Evolutionary conservation across 2,329 filamentous ascomycete species (phyloP).

Genomic region (Colletotrichum lindemuthianum): DNA sequence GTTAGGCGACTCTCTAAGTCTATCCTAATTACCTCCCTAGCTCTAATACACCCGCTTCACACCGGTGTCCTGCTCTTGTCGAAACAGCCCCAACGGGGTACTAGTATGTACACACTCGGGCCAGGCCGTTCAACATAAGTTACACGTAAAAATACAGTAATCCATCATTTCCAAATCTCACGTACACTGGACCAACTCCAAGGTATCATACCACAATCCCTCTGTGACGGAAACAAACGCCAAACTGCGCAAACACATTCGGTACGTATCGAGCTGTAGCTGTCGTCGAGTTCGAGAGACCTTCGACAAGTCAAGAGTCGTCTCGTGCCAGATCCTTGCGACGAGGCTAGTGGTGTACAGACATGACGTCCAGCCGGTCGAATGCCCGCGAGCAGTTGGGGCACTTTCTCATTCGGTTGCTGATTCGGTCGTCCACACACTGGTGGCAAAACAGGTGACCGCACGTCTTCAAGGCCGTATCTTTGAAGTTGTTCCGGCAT

Average conservation of each 20-base stretch:
- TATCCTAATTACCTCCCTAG: slow-evolving; percentile 27
- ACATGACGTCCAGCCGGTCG: slow-evolving; percentile 90
- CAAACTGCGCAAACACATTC: slow-evolving; percentile 23
- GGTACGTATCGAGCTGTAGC: not conserved
- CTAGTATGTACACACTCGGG: slow-evolving; percentile 34
- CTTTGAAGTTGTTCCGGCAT: slow-evolving; percentile 93
- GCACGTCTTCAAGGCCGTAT: slow-evolving; percentile 91
- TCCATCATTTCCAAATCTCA: slow-evolving; percentile 35
- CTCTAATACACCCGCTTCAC: slow-evolving; percentile 4
- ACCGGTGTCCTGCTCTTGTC: slow-evolving; percentile 3
- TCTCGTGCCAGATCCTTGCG: not conserved
- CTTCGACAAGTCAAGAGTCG: slow-evolving; percentile 1
- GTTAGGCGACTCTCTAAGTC: slow-evolving; percentile 32
- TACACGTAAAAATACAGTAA: slow-evolving; percentile 37
- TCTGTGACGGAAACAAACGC: slow-evolving; percentile 32
- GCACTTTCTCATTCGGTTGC: slow-evolving; percentile 92
- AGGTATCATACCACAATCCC: slow-evolving; percentile 36
- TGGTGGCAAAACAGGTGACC: slow-evolving; percentile 93
- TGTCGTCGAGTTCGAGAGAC: slow-evolving; percentile 3
- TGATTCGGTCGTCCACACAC: slow-evolving; percentile 89
- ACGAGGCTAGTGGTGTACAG: slow-evolving; percentile 60
- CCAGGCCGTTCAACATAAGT: slow-evolving; percentile 29
- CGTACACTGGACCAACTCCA: slow-evolving; percentile 26
- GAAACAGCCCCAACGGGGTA: slow-evolving; percentile 8
- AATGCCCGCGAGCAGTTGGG: slow-evolving; percentile 94